phyloP scores from a whole-genome alignment of 345 rosid species.

The Capsella bursapastoris region DNA sequence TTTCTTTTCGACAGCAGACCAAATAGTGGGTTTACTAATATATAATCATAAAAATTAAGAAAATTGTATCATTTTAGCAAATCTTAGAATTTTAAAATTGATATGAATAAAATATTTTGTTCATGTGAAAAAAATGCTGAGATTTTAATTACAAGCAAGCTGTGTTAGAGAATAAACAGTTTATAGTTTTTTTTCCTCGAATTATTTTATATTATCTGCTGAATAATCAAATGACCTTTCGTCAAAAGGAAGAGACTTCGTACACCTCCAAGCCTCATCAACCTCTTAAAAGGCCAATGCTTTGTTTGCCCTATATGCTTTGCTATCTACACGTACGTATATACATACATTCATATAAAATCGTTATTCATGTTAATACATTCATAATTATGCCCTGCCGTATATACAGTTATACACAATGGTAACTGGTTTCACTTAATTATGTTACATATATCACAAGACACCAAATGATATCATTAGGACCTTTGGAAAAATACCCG shows the following conservation, averaged over 20 bases:
- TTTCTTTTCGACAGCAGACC: no score
- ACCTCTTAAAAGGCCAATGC: constrained; percentile 42
- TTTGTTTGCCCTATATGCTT: constrained; percentile 23
- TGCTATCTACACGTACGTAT: constrained; percentile 23
- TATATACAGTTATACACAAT: neutral
- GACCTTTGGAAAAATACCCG: neutral
- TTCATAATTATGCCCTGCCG: no score
- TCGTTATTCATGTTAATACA: neutral
- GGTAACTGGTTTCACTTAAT: neutral
- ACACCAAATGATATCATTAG: neutral
- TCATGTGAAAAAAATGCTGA: neutral
- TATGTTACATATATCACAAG: neutral
- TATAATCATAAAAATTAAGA: no score
- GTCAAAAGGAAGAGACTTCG: constrained; percentile 22
- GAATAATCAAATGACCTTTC: constrained; percentile 41
- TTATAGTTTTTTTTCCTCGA: neutral
- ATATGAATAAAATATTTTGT: neutral
- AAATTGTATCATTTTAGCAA: neutral
- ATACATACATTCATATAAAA: constrained; percentile 2
- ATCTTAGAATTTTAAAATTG: neutral
- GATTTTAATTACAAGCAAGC: neutral
- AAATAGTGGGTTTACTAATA: no score
- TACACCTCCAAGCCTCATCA: constrained; percentile 28
- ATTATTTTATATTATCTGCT: constrained; percentile 8
- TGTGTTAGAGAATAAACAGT: constrained; percentile 3